A percentile compares a stretch with the other conserved stretches of the same genome.
Evolutionary conservation across 371 early-diverging fungal genomes (phyloP).

Genomic region (Rhizomucor miehei): DNA sequence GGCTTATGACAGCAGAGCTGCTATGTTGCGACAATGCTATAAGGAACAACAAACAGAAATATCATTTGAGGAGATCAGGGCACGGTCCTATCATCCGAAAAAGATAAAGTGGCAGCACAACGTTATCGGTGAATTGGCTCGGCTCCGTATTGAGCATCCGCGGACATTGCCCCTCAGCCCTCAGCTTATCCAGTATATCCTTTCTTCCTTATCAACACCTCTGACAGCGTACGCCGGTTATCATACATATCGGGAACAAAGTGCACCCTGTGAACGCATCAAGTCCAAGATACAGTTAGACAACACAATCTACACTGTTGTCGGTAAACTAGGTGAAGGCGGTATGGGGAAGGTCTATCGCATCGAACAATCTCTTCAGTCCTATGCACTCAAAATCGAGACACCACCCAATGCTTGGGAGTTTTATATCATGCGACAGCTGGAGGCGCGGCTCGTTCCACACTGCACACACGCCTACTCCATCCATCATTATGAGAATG

Average conservation of each 20-base stretch:
- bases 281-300: neutral
- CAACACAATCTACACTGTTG: neutral
- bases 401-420: conserved; percentile 42
- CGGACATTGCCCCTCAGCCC: neutral
- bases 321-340: conserved; percentile 32
- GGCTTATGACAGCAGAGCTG: conserved; percentile 10
- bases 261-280: neutral
- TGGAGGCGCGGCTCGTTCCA: conserved; percentile 5
- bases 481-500: conserved; percentile 19
- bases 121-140: no score
- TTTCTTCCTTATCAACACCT: neutral
- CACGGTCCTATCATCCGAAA: neutral
- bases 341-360: conserved; percentile 36
- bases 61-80: conserved; percentile 30
- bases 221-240: neutral
- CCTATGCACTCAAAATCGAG: conserved; percentile 33
- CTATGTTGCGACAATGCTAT: conserved; percentile 16
- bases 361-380: conserved; percentile 6
- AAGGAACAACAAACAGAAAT: conserved; percentile 3
- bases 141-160: no score
- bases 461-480: neutral
- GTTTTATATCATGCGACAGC: conserved; percentile 36
- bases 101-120: no score
- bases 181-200: neutral
- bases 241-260: neutral